A percentile compares a stretch with the other conserved stretches of the same genome.
These are phyloP conservation scores for Umbelopsis vinacea DNA, from an alignment of 192 early-diverging fungal genomes.

Conservation along the genomic window DNA sequence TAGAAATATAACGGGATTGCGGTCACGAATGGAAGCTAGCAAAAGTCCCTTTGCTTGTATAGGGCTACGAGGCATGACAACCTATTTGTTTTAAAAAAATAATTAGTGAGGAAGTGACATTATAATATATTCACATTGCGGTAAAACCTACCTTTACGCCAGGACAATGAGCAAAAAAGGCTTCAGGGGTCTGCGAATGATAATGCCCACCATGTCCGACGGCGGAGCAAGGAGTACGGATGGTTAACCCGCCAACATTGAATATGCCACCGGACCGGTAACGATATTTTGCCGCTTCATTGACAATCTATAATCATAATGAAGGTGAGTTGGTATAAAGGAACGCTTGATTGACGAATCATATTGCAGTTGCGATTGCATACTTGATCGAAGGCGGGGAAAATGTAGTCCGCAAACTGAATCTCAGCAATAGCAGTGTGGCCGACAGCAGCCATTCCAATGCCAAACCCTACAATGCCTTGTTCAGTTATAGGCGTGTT, in stretches of 20 bases:
- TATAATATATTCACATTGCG: neutral
- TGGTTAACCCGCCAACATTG: slow-evolving; percentile 86
- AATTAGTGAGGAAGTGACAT: neutral
- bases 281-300: slow-evolving; percentile 97
- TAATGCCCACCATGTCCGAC: slow-evolving; percentile 98
- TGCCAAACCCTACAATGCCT: slow-evolving; percentile 93
- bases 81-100: slow-evolving; percentile 35
- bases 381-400: slow-evolving; percentile 97
- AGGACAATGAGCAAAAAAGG: slow-evolving; percentile 93
- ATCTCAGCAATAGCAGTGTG: slow-evolving; percentile 98
- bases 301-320: slow-evolving; percentile 68
- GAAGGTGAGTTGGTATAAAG: no score
- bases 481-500: slow-evolving; percentile 97
- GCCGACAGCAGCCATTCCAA: slow-evolving; percentile 93
- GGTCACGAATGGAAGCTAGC: slow-evolving; percentile 86
- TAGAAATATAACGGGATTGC: slow-evolving; percentile 93
- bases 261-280: slow-evolving; percentile 95
- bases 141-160: slow-evolving; percentile 73
- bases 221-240: slow-evolving; percentile 89
- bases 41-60: slow-evolving; percentile 96
- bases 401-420: slow-evolving; percentile 99
- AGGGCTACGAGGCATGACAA: slow-evolving; percentile 90
- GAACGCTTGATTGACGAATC: no score
- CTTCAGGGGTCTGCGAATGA: slow-evolving; percentile 94
- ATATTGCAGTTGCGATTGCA: neutral